Evolutionary conservation across 768 basidiomycete genomes (phyloP), one percentile per base, ranked within the genome.

Genomic region (Clitopilus passeckerianus): DNA sequence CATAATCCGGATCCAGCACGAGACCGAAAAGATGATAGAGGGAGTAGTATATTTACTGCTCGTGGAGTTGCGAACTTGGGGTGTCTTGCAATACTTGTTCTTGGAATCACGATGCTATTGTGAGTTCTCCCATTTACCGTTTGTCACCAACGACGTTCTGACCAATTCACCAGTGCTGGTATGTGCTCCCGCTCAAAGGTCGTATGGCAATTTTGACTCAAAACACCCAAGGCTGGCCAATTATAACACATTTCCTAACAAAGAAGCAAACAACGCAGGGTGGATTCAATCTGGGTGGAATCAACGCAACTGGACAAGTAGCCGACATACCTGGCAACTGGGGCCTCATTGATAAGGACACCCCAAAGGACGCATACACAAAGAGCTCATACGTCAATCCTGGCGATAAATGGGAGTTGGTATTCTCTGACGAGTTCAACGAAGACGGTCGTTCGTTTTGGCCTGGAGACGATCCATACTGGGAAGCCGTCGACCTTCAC

Each of bases 391-490:
- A 86, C 62, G 69, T 77, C 24, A 83, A 87, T 60, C 80, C 87
- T 0, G 66, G 67, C 52, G 84, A 80, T 34, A 70, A 77, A 15
- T 70, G 77, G 73, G 67, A 69, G 66, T 75, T 90, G 57, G 84
- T 91, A 16, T 94, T 91, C 71, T 87, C 85, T 1, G 91, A 94
- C 68, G 92, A 93, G 75, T 94, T 94, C 70, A 84, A 93, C 60
- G 69, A 68, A 22, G 88, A 89, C 1, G 91, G 90, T 0, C 75
- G 89, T 10, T 77, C 83, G 6, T 90, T 90, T 68, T 86, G 85
- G 70, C 80, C 85, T 2, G 90, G 85, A 1, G 85, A 86, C 60
- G 86, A 86, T 68, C 86, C 86, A 1, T 86, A 81, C 65, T 87
- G 80, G 79, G 77, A 80, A 60, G 84, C 82, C 6, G 77, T 79